Conservation (phyloP, 139 green algal species). For the Closterium sp. region DNA sequence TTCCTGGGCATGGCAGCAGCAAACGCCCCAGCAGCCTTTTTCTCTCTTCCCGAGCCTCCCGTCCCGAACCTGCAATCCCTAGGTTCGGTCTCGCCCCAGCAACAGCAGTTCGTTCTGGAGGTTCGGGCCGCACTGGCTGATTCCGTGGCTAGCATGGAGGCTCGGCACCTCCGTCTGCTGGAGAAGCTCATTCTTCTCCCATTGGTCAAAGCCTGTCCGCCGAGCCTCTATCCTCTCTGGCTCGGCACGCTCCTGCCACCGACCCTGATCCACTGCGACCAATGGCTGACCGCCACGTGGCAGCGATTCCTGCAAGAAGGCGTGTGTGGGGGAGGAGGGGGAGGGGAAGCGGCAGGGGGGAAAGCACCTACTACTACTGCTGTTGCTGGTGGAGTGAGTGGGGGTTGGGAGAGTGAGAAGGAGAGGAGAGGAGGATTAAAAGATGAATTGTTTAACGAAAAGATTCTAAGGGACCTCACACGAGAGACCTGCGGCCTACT, state of each 20-base stretch:
- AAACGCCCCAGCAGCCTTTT: background rate
- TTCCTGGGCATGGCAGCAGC: constrained; percentile 38
- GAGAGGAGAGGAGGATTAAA: constrained; percentile 8
- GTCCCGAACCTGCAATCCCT: background rate
- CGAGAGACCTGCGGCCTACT: constrained; percentile 68
- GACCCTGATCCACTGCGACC: constrained; percentile 62
- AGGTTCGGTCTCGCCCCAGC: background rate
- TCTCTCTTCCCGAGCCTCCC: background rate
- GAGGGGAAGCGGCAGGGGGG: background rate
- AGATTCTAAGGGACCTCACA: constrained; percentile 67
- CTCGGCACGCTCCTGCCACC: constrained; percentile 49
- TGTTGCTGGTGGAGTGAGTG: background rate
- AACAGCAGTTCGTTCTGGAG: constrained; percentile 6
- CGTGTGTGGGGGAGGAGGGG: background rate
- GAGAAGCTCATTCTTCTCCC: constrained; percentile 66
- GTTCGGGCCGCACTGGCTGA: constrained; percentile 58
- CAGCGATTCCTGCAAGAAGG: background rate
- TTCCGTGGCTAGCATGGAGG: constrained; percentile 53
- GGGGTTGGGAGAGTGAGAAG: background rate
- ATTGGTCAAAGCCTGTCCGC: constrained; percentile 57
- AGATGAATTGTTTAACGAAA: constrained; percentile 67
- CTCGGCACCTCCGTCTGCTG: constrained; percentile 65
- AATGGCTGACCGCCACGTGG: constrained; percentile 54
- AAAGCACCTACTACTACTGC: background rate
- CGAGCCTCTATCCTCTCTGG: constrained; percentile 41